A percentile compares a stretch with the other conserved stretches of the same genome.
phyloP scores from a whole-genome alignment of 257 asterid species.

The Nyctanthes arbortristis region DNA sequence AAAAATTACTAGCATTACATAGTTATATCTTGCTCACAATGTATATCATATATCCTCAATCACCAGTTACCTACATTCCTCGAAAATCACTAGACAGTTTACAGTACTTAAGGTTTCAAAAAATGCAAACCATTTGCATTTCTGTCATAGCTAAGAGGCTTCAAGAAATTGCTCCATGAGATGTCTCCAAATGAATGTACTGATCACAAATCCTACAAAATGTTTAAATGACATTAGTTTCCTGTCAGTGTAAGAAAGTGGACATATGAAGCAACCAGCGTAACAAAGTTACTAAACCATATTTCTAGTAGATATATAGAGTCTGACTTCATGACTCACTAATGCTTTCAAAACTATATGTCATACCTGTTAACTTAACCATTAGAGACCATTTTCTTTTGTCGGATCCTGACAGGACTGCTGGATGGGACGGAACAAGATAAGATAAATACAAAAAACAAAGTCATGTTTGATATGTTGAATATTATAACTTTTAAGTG shows the following conservation, averaged over 20 bases:
- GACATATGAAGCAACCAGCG: background rate
- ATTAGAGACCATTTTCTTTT: conserved; percentile 26
- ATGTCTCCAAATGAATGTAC: conserved; percentile 27
- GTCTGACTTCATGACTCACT: too few relatives aligned
- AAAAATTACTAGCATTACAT: too few relatives aligned
- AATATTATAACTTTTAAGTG: background rate
- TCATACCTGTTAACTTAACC: conserved; percentile 35
- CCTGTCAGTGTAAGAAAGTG: background rate
- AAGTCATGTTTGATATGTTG: too few relatives aligned
- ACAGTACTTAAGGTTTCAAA: background rate
- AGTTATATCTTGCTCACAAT: too few relatives aligned
- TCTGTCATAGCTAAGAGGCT: background rate
- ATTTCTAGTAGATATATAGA: background rate
- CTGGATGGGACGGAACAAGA: background rate
- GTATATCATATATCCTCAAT: too few relatives aligned
- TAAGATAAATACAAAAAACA: background rate
- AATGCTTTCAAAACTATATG: too few relatives aligned
- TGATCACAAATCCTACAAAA: conserved; percentile 31
- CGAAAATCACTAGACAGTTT: background rate
- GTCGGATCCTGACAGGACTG: conserved; percentile 32
- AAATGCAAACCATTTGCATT: background rate
- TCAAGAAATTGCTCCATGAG: background rate
- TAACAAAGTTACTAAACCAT: background rate
- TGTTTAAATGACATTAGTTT: conserved; percentile 1
- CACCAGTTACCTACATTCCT: too few relatives aligned